Evolutionary conservation across 2,329 filamentous ascomycete genomes (phyloP), one percentile per base, ranked within the genome.

Genomic region (Fusarium sp.): DNA sequence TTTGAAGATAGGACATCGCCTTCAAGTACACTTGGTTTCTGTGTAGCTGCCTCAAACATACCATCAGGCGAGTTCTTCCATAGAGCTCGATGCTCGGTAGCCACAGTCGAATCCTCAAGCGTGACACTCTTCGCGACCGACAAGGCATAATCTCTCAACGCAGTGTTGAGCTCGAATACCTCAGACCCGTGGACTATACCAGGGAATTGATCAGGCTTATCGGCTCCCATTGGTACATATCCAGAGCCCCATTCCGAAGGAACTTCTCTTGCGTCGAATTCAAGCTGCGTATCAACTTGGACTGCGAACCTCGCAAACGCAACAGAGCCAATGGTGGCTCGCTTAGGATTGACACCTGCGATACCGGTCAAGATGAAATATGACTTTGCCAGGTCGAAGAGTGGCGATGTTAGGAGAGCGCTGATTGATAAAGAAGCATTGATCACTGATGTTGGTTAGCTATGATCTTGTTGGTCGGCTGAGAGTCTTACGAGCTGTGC

Each of bases 361-460:
- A 72, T 72, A 2, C 70, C 70, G 1, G 71, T 72, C 40, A 72
- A 30, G 23, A 72, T 18, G 9, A 72, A 72, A 32, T 72, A 72
- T 2, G 70, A 69, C 32, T 51, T 71, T 18, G 28, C 43, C 16
- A 72, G 46, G 7, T 72, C 46, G 10, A 72, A 72, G 4, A 62
- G n/a, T 0, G 70, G 60, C 2, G 70, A 72, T 1, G 65, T 41
- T 1, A 68, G 9, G 0, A 72, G 58, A 18, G 67, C 61, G 4
- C 70, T 66, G 10, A 72, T 63, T 0, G 70, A 72, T 0, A 65
- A 25, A 7, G 63, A 58, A 2, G 70, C 70, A 9, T 72, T 72
- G 9, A 72, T 66, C 6, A 70, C 67, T 70, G 1, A 11, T 1
- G 0, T 1, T 0, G 1, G n/a, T 70, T 6, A 70, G 40, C 7